A percentile compares a stretch with the other conserved stretches of the same genome.
Evolutionary conservation across 768 basidiomycete species (phyloP).

Genomic region (Glaciozyma martinii): DNA sequence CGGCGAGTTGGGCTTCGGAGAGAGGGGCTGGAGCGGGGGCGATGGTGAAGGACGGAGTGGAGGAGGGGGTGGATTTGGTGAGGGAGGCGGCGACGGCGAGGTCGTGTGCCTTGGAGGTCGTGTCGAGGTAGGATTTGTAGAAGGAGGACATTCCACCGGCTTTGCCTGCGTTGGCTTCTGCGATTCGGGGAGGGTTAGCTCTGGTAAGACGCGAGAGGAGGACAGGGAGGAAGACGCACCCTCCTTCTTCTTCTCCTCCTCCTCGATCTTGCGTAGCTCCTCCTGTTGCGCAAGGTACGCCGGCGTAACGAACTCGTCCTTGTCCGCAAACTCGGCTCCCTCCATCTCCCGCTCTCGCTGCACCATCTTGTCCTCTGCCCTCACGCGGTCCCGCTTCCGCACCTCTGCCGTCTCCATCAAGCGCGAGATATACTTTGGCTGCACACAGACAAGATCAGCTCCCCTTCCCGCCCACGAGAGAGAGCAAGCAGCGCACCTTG

Average conservation of each 20-base stretch:
- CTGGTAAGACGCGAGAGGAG: background rate
- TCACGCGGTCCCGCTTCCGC: slow-evolving; percentile 72
- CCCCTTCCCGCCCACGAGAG: background rate
- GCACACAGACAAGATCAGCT: background rate
- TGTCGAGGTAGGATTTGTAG: slow-evolving; percentile 41
- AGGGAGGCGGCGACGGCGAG: slow-evolving; percentile 69
- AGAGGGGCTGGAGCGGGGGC: slow-evolving; percentile 33
- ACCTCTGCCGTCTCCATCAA: slow-evolving; percentile 76
- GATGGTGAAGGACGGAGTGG: slow-evolving; percentile 33
- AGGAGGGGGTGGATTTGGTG: slow-evolving; percentile 9
- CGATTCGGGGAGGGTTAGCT: background rate
- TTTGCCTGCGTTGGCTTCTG: slow-evolving; percentile 38
- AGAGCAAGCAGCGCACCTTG: slow-evolving; percentile 51
- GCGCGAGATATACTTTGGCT: slow-evolving; percentile 89
- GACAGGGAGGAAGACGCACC: slow-evolving; percentile 47
- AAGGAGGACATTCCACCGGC: slow-evolving; percentile 40
- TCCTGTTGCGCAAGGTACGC: slow-evolving; percentile 96
- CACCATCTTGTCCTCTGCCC: slow-evolving; percentile 97
- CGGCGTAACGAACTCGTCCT: slow-evolving; percentile 94
- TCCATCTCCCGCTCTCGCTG: slow-evolving; percentile 86
- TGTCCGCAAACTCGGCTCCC: slow-evolving; percentile 86
- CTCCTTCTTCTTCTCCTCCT: slow-evolving; percentile 80
- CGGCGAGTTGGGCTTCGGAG: slow-evolving; percentile 66
- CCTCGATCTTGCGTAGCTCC: slow-evolving; percentile 78
- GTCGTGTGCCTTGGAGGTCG: slow-evolving; percentile 49